Percentiles rank a stretch among this genome's conserved stretches.
Evolutionary conservation across 306 rosid genomes (phyloP).

Genomic region (Prunus mume): DNA sequence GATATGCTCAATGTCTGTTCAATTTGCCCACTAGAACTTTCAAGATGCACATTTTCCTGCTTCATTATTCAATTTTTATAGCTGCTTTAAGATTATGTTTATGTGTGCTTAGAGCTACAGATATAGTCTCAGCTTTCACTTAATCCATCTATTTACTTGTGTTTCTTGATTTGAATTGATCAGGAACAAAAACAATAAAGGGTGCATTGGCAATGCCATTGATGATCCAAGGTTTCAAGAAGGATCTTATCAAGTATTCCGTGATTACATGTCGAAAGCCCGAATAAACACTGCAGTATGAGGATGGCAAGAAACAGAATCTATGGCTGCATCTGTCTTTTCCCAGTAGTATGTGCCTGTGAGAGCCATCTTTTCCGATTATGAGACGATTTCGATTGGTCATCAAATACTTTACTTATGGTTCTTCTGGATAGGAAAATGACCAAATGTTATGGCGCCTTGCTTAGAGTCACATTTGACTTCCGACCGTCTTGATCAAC

Average conservation of each 20-base stretch:
- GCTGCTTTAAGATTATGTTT: background rate
- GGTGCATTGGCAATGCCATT: constrained; percentile 94
- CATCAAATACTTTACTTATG: background rate
- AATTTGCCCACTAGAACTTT: background rate
- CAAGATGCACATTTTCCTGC: background rate
- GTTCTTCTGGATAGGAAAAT: background rate
- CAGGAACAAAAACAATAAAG: constrained; percentile 72
- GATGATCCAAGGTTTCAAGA: constrained; percentile 88
- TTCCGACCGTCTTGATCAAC: no score
- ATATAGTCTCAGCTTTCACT: background rate
- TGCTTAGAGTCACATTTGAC: no score
- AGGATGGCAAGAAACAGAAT: background rate
- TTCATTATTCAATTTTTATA: background rate
- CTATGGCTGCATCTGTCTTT: background rate
- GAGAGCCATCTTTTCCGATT: background rate
- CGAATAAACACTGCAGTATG: background rate
- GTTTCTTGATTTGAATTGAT: background rate
- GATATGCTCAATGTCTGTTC: background rate
- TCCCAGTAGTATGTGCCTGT: background rate
- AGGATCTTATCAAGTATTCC: constrained; percentile 70
- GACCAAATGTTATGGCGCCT: no score
- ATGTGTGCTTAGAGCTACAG: background rate
- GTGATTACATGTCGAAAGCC: constrained; percentile 79
- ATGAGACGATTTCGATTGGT: background rate
- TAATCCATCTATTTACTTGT: background rate